Percentiles rank a stretch among this genome's conserved stretches.
Evolutionary conservation across 257 asterid genomes (phyloP).

Genomic region (Penstemon eatonii): DNA sequence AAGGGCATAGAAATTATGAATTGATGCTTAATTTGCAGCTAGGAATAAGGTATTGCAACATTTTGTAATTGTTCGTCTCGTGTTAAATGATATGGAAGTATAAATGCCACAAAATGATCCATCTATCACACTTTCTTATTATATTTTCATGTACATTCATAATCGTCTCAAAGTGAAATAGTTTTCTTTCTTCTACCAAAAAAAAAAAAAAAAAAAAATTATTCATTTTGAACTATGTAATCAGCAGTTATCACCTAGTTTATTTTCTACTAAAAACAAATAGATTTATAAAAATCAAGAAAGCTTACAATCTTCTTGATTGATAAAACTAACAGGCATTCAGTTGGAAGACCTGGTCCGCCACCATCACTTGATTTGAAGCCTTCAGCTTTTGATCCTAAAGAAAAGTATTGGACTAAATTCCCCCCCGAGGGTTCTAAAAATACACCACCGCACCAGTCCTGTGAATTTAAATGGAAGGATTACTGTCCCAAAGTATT

Average conservation of each 20-base stretch:
- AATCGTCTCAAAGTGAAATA: too few species aligned
- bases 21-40: slow-evolving; percentile 74
- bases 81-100: too few species aligned
- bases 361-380: slow-evolving; percentile 79
- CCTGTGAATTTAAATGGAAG: slow-evolving; percentile 90
- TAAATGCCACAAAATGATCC: not conserved
- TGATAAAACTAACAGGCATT: slow-evolving; percentile 54
- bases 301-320: not conserved
- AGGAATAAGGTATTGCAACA: slow-evolving; percentile 53
- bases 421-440: slow-evolving; percentile 93
- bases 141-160: too few species aligned
- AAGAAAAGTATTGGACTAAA: slow-evolving; percentile 91
- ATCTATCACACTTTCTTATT: not conserved
- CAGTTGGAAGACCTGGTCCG: slow-evolving; percentile 88
- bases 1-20: slow-evolving; percentile 71
- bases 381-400: slow-evolving; percentile 90
- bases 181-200: too few species aligned
- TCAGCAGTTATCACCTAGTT: too few species aligned
- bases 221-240: too few species aligned
- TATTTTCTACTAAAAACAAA: too few species aligned
- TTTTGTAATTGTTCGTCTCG: not conserved
- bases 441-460: slow-evolving; percentile 80
- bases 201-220: too few species aligned
- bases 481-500: slow-evolving; percentile 97
- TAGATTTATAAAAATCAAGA: too few species aligned